Conservation (phyloP, 2,329 filamentous ascomycete genomes). For the Aspergillus aculeatinus region DNA sequence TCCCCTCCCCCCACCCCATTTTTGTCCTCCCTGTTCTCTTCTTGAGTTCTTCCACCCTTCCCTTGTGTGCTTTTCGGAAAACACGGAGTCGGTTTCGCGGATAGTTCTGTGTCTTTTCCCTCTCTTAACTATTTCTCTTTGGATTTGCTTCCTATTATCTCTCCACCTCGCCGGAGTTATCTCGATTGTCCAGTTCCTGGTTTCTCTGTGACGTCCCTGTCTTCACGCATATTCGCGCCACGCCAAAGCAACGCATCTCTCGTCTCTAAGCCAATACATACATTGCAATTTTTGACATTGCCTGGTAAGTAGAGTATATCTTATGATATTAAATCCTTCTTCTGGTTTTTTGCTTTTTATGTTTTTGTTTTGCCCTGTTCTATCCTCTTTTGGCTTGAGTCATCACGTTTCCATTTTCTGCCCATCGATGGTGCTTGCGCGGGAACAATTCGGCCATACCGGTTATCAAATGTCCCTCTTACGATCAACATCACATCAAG, state of each 20-base stretch:
- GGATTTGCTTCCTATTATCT: slow-evolving; percentile 21
- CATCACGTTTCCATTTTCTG: not conserved
- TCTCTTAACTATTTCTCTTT: slow-evolving; percentile 23
- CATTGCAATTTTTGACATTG: slow-evolving; percentile 21
- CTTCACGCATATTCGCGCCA: slow-evolving; percentile 23
- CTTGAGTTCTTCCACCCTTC: slow-evolving; percentile 21
- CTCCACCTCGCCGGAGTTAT: slow-evolving; percentile 28
- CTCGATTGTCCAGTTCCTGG: slow-evolving; percentile 24
- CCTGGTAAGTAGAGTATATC: slow-evolving; percentile 20
- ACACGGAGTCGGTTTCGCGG: slow-evolving; percentile 32
- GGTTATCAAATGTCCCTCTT: not conserved
- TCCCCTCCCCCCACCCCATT: slow-evolving; percentile 4
- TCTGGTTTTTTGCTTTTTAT: not conserved
- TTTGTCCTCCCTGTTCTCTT: slow-evolving; percentile 16
- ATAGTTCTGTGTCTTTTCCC: slow-evolving; percentile 26
- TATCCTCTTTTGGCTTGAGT: not conserved
- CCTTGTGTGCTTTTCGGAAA: slow-evolving; percentile 29
- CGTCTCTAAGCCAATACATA: slow-evolving; percentile 13
- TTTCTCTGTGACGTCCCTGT: slow-evolving; percentile 21
- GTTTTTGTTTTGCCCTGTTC: not conserved
- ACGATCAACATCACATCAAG: not conserved
- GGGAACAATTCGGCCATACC: not conserved
- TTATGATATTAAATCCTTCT: not conserved
- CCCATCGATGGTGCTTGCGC: not conserved
- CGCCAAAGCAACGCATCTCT: slow-evolving; percentile 20